Conservation (phyloP, 179 eudicot genomes). For the Spergularia azorica region DNA sequence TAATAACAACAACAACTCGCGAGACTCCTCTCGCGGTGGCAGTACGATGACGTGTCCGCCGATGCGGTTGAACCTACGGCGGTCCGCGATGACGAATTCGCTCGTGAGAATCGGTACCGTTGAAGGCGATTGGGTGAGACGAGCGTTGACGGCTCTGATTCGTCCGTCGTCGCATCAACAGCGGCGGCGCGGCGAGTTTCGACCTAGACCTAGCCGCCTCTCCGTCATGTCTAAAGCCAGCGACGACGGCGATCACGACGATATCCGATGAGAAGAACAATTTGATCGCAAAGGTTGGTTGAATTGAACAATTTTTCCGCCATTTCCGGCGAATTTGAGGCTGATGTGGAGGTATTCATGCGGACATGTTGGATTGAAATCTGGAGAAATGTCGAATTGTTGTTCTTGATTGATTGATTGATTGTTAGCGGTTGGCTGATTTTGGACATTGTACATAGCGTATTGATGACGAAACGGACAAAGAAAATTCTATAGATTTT, state of each 20-base stretch:
- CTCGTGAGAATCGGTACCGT: constrained; percentile 89
- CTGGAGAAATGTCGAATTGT: neutral
- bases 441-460: constrained; percentile 32
- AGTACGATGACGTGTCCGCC: constrained; percentile 47
- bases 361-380: neutral
- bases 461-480: neutral
- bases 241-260: constrained; percentile 46
- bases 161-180: constrained; percentile 95
- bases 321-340: constrained; percentile 24
- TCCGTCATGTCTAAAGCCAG: constrained; percentile 67
- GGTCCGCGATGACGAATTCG: constrained; percentile 96
- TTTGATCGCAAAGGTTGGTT: constrained; percentile 14
- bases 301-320: constrained; percentile 25
- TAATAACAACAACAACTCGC: neutral
- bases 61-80: constrained; percentile 58
- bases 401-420: neutral
- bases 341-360: constrained; percentile 3
- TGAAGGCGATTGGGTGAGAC: constrained; percentile 87
- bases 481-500: constrained; percentile 14
- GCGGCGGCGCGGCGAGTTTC: constrained; percentile 60
- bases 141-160: constrained; percentile 81
- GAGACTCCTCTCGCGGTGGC: too few species aligned
- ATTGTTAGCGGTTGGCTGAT: neutral
- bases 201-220: constrained; percentile 71
- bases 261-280: constrained; percentile 10